Evolutionary conservation across 164 flowering plant genomes (phyloP), one percentile per base, ranked within the genome.

Genomic region (Aristolochia fimbriata): DNA sequence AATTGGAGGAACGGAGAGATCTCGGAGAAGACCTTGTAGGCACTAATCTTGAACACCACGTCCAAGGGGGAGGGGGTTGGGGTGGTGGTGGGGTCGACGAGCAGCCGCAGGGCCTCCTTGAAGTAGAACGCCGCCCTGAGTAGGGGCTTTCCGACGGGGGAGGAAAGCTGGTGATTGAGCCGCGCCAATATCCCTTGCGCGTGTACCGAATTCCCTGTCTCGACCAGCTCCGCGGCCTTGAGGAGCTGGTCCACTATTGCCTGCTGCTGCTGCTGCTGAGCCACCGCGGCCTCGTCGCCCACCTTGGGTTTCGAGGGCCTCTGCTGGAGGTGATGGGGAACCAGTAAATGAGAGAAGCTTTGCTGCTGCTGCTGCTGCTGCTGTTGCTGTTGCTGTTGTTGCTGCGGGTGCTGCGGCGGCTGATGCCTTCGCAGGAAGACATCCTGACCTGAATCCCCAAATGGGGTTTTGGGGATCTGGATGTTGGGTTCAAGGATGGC

Each of bases 111-210:
- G 41, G 93, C 91, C 72, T 86, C 93, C 78, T 84, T 86, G 81
- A 77, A 79, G 72, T 80, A 88, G 75, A 81, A 86, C 74, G 96
- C 88, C 51, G 87, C 91, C 83, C 93, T 75, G 2, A 70, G 63
- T 22, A 84, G 73, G 69, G 96, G 89, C 84, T 87, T 86, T 64
- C 87, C 90, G 31, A 71, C 63, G 0, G 82, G 90, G 63, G 91
- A 25, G 65, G 91, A 45, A 81, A 86, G 90, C 84, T 90, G 98
- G 84, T 93, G 98, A 93, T 93, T 93, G 98, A 93, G 98, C 99
- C 97, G 97, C 96, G 99, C 99, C 99, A 94, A 94, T 94, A 94
- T 94, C 99, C 77, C 96, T 78, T 85, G 96, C 89, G 96, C 96
- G 86, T 74, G 87, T 74, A 78, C 77, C 43, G 74, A 73, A 62